Evolutionary conservation across 805 yeast species (phyloP).

Genomic region (Saccharomyces jurei): DNA sequence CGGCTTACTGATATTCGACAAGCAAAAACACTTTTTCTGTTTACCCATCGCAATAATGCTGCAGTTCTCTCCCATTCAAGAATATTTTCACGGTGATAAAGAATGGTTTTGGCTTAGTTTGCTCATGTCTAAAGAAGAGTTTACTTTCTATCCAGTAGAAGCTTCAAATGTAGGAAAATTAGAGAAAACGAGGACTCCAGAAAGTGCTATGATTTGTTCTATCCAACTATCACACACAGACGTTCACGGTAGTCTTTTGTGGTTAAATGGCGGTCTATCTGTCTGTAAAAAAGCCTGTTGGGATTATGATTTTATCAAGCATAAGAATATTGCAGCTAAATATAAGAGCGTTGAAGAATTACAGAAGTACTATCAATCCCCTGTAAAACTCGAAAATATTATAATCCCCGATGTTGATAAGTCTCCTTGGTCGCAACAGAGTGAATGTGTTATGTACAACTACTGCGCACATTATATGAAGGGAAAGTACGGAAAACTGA

Average conservation of each 20-base stretch:
- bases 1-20: background rate
- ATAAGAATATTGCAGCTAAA: background rate
- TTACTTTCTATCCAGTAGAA: slow-evolving; percentile 28
- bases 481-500: background rate
- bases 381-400: background rate
- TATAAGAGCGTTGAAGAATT: background rate
- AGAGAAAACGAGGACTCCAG: slow-evolving; percentile 4
- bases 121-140: slow-evolving; percentile 31
- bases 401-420: background rate
- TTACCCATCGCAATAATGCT: background rate
- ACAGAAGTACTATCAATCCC: background rate
- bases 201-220: slow-evolving; percentile 12
- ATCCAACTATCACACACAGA: slow-evolving; percentile 23
- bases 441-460: background rate
- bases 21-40: background rate
- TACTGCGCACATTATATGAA: background rate
- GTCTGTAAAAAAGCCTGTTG: background rate
- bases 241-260: slow-evolving; percentile 6
- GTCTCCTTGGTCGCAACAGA: background rate
- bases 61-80: background rate
- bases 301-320: background rate
- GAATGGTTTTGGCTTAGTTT: slow-evolving; percentile 68
- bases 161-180: slow-evolving; percentile 32
- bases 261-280: slow-evolving; percentile 5
- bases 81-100: slow-evolving; percentile 60